Conservation (phyloP, 495 filamentous ascomycete species). For the Penicillium cinerascens region DNA sequence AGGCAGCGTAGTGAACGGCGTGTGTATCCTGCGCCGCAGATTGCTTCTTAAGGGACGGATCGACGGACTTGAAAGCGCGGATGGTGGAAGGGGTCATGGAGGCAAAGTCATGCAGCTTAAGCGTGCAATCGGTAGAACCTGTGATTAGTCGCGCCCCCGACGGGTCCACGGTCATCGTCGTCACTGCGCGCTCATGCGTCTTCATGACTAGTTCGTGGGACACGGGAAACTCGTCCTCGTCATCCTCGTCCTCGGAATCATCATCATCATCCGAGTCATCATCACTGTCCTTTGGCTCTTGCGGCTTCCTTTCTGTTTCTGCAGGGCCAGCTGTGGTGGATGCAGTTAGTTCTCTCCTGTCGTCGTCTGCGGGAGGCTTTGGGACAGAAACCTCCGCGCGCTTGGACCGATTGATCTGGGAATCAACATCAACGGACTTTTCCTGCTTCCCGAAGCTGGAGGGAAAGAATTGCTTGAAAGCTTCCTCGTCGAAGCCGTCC, state of each 20-base stretch:
- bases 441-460: conserved; percentile 82
- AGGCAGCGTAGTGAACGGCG: conserved; percentile 77
- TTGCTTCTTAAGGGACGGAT: conserved; percentile 73
- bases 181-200: conserved; percentile 87
- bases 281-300: conserved; percentile 36
- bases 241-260: conserved; percentile 61
- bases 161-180: conserved; percentile 76
- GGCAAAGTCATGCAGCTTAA: conserved; percentile 93
- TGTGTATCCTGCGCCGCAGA: conserved; percentile 78
- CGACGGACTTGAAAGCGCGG: conserved; percentile 86
- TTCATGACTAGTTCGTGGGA: conserved; percentile 91
- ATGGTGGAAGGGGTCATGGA: conserved; percentile 94
- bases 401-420: conserved; percentile 76
- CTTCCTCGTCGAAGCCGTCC: conserved; percentile 75
- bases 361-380: conserved; percentile 21
- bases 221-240: conserved; percentile 87
- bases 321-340: conserved; percentile 8
- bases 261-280: conserved; percentile 55
- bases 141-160: conserved; percentile 81
- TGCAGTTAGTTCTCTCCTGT: conserved; percentile 20
- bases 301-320: conserved; percentile 19
- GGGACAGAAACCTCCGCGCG: conserved; percentile 43
- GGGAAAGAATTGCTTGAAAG: conserved; percentile 77
- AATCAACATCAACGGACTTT: conserved; percentile 66
- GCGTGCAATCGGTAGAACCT: conserved; percentile 82